Evolutionary conservation across 2,329 filamentous ascomycete species (phyloP).

Genomic region (Dichotomopilus funicola): DNA sequence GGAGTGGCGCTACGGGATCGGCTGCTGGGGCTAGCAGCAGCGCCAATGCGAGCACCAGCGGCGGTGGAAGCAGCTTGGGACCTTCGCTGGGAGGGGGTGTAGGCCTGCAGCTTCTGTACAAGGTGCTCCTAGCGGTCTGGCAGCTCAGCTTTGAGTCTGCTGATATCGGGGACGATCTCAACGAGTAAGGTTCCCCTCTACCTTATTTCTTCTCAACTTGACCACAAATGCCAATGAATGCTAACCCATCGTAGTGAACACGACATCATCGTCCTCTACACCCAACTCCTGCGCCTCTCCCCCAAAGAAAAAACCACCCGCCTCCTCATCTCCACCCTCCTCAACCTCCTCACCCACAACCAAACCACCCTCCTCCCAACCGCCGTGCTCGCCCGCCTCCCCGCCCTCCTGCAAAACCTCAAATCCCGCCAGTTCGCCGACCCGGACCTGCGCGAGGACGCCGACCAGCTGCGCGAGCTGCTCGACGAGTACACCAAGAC

Average conservation of each 20-base stretch:
- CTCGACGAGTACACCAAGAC: conserved; percentile 62
- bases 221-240: background rate
- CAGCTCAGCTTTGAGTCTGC: conserved; percentile 92
- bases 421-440: conserved; percentile 57
- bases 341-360: conserved; percentile 72
- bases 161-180: conserved; percentile 64
- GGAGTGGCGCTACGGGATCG: conserved; percentile 47
- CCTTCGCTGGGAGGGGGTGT: conserved; percentile 70
- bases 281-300: conserved; percentile 83
- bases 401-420: conserved; percentile 57
- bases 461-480: conserved; percentile 54
- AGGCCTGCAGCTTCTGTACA: conserved; percentile 86
- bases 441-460: conserved; percentile 57
- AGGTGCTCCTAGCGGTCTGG: conserved; percentile 90
- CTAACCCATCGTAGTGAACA: conserved; percentile 60
- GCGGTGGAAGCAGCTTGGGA: conserved; percentile 52
- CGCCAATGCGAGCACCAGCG: too few relatives aligned
- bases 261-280: conserved; percentile 85
- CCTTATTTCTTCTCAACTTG: background rate
- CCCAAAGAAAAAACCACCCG: conserved; percentile 98
- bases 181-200: conserved; percentile 58
- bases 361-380: conserved; percentile 70
- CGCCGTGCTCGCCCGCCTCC: conserved; percentile 79
- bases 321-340: conserved; percentile 79
- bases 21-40: conserved; percentile 9